A percentile compares a stretch with the other conserved stretches of the same genome.
These are phyloP conservation scores for Ceratobasidium sp. DNA, from an alignment of 1,284 basidiomycete species.

Conservation along the genomic window DNA sequence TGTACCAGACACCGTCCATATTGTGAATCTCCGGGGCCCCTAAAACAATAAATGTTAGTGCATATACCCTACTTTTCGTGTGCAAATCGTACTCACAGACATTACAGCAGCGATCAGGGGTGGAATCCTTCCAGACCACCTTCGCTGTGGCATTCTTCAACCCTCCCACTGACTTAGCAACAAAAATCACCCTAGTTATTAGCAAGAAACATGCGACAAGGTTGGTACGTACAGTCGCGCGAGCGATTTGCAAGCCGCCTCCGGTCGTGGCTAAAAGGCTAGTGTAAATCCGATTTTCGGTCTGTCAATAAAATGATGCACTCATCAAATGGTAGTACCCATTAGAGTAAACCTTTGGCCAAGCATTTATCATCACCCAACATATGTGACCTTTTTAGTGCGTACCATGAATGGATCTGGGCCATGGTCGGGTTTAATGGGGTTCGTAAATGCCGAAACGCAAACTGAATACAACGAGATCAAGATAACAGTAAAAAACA, in stretches of 20 bases:
- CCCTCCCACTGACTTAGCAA: slow-evolving; percentile 54
- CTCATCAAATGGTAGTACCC: slow-evolving; percentile 55
- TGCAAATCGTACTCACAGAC: neutral
- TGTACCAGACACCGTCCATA: slow-evolving; percentile 43
- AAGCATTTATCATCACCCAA: neutral
- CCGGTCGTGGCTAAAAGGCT: slow-evolving; percentile 55
- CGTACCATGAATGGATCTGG: slow-evolving; percentile 58
- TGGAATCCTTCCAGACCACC: slow-evolving; percentile 58
- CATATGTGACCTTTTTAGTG: neutral
- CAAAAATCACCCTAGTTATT: neutral
- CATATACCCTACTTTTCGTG: neutral
- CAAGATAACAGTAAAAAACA: neutral
- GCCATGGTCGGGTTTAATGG: slow-evolving; percentile 56
- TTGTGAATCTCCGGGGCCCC: slow-evolving; percentile 47
- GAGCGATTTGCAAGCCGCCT: slow-evolving; percentile 59
- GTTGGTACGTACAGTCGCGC: slow-evolving; percentile 53
- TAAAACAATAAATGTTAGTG: neutral
- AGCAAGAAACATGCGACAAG: neutral
- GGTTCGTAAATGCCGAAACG: slow-evolving; percentile 43
- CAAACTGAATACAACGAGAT: slow-evolving; percentile 11
- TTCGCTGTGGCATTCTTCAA: slow-evolving; percentile 59
- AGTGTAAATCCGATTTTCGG: neutral
- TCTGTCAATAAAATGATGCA: neutral
- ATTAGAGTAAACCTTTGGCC: slow-evolving; percentile 55
- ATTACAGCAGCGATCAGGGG: slow-evolving; percentile 58